Percentiles rank a stretch among this genome's conserved stretches.
Conservation (phyloP, 805 yeast species). For the Lipomyces sp. region DNA sequence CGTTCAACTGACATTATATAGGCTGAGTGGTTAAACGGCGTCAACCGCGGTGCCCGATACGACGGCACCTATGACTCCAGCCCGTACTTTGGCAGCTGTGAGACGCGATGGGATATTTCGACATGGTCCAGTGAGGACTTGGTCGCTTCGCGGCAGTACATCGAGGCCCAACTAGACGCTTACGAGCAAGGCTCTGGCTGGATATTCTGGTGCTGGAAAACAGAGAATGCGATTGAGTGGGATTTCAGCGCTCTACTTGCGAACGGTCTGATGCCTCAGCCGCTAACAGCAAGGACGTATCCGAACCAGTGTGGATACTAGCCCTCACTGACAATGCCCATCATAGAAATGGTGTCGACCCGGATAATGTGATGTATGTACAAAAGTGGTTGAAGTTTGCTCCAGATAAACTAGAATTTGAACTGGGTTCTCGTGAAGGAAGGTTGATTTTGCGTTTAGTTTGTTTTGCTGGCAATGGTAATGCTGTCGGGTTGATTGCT, state of each 20-base stretch:
- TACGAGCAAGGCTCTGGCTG: constrained; percentile 74
- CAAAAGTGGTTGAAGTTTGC: too few relatives aligned
- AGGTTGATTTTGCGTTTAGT: too few relatives aligned
- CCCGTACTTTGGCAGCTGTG: constrained; percentile 58
- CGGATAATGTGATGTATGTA: too few relatives aligned
- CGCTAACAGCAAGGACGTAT: constrained; percentile 59
- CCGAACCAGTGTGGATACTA: constrained; percentile 60
- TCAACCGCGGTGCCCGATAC: constrained; percentile 75
- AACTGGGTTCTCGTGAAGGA: too few relatives aligned
- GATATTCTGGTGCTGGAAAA: constrained; percentile 93
- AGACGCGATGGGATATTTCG: constrained; percentile 41
- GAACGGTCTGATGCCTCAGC: constrained; percentile 73
- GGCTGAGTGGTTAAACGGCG: constrained; percentile 84
- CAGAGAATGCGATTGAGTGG: constrained; percentile 83
- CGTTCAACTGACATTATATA: not conserved
- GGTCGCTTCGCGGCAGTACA: constrained; percentile 58
- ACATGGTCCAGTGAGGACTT: constrained; percentile 61
- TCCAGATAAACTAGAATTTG: too few relatives aligned
- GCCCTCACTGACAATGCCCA: too few relatives aligned
- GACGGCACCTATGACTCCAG: constrained; percentile 53
- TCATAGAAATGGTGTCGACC: too few relatives aligned
- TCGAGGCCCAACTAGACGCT: constrained; percentile 91
- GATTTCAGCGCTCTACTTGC: constrained; percentile 61
- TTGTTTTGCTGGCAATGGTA: too few relatives aligned
- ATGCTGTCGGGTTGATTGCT: too few relatives aligned